phyloP scores from a whole-genome alignment of 345 rosid genomes.

The Linum lewisii region DNA sequence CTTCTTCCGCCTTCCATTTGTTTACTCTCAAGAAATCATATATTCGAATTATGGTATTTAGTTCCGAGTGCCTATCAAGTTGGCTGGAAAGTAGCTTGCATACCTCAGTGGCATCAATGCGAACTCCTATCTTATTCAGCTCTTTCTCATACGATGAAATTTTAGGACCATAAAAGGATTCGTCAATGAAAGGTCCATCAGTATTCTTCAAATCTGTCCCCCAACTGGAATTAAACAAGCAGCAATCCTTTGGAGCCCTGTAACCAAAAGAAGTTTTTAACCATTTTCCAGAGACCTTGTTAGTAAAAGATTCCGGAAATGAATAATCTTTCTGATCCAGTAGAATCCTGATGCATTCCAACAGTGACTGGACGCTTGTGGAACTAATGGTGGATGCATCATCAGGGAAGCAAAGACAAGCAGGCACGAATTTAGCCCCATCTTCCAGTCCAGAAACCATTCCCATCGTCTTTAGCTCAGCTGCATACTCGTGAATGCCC shows the following conservation, averaged over 20 bases:
- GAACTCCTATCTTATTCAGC: slow-evolving; percentile 43
- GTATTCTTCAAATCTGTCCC: slow-evolving; percentile 19
- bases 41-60: slow-evolving; percentile 33
- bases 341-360: slow-evolving; percentile 34
- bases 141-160: slow-evolving; percentile 25
- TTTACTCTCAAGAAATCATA: slow-evolving; percentile 29
- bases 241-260: slow-evolving; percentile 36
- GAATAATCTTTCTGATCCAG: slow-evolving; percentile 13
- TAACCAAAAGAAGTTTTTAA: slow-evolving; percentile 51
- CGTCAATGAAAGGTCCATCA: slow-evolving; percentile 77
- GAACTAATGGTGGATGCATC: slow-evolving; percentile 20
- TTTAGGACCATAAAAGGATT: slow-evolving; percentile 38
- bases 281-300: slow-evolving; percentile 37
- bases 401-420: slow-evolving; percentile 28
- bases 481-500: slow-evolving; percentile 28
- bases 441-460: slow-evolving; percentile 26
- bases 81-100: slow-evolving; percentile 28
- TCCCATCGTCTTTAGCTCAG: slow-evolving; percentile 45
- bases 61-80: slow-evolving; percentile 32
- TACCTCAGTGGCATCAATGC: slow-evolving; percentile 19
- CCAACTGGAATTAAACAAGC: slow-evolving; percentile 35
- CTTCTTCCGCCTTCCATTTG: slow-evolving; percentile 29
- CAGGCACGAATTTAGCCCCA: slow-evolving; percentile 42
- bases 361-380: slow-evolving; percentile 29
- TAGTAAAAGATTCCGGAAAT: slow-evolving; percentile 23